Conservation (phyloP, 108 stramenopile species). For the Stephanodiscus minutulus region DNA sequence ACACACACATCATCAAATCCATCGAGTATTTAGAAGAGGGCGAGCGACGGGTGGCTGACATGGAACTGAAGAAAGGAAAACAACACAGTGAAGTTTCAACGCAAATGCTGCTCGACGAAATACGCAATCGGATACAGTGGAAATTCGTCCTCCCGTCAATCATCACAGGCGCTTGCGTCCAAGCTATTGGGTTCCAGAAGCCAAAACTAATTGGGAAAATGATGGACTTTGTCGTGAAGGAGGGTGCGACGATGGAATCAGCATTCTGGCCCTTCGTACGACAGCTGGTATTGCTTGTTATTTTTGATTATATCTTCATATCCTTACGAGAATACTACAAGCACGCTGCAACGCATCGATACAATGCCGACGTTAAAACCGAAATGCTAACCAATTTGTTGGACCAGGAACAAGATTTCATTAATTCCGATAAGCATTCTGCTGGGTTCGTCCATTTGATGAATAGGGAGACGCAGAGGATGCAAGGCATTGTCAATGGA, state of each 20-base stretch:
- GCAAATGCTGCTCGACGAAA: constrained; percentile 3
- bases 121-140: constrained; percentile 20
- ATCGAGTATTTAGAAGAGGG: constrained; percentile 21
- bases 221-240: constrained; percentile 12
- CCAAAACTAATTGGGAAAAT: constrained; percentile 22
- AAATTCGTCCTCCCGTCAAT: constrained; percentile 6
- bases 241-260: constrained; percentile 7
- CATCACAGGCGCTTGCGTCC: constrained; percentile 8
- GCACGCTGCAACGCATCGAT: constrained; percentile 19
- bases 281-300: constrained; percentile 9
- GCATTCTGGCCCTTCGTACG: constrained; percentile 21
- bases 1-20: neutral
- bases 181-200: constrained; percentile 20
- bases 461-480: constrained; percentile 19
- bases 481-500: constrained; percentile 21
- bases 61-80: neutral
- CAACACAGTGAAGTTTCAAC: neutral
- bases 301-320: constrained; percentile 23
- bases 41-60: neutral
- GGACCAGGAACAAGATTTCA: constrained; percentile 16
- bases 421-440: constrained; percentile 14
- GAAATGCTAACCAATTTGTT: constrained; percentile 23
- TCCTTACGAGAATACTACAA: constrained; percentile 18
- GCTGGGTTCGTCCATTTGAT: constrained; percentile 21
- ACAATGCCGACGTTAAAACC: constrained; percentile 5